A percentile compares a stretch with the other conserved stretches of the same genome.
Conservation (phyloP, 164 flowering plant genomes). For the Berberis thunbergii region DNA sequence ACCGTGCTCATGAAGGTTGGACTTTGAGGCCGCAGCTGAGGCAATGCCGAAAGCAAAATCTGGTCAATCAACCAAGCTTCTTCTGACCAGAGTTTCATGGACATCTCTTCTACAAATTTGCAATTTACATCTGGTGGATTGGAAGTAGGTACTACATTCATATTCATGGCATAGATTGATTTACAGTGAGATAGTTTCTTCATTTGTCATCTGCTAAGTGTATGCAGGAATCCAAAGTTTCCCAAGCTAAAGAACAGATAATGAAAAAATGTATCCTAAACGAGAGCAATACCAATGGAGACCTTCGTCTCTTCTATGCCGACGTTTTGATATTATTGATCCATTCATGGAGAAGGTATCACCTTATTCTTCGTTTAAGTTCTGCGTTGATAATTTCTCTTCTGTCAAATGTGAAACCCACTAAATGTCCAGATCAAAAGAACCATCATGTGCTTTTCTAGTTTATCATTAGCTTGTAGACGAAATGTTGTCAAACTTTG, state of each 20-base stretch:
- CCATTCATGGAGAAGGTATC: conserved; percentile 90
- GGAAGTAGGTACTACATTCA: conserved; percentile 37
- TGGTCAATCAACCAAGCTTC: conserved; percentile 22
- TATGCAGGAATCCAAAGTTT: conserved; percentile 31
- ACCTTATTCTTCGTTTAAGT: neutral
- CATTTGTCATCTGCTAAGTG: too few relatives aligned
- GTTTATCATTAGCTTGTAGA: too few relatives aligned
- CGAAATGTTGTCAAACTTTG: too few relatives aligned
- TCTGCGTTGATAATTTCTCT: neutral
- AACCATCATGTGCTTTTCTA: too few relatives aligned
- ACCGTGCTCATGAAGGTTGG: too few relatives aligned
- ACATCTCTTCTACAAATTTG: conserved; percentile 32
- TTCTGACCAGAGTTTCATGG: conserved; percentile 27
- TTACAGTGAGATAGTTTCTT: too few relatives aligned
- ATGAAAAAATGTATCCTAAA: conserved; percentile 44
- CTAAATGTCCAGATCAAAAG: too few relatives aligned
- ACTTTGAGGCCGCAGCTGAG: too few relatives aligned
- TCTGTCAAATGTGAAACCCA: neutral
- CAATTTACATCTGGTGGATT: conserved; percentile 68
- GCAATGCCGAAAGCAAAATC: neutral
- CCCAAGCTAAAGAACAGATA: conserved; percentile 32
- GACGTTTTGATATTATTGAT: conserved; percentile 87
- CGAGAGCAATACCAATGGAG: conserved; percentile 91
- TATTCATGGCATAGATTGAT: neutral
- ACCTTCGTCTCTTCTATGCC: conserved; percentile 83